phyloP scores from a whole-genome alignment of 176 grass and related monocot genomes.

The Triticum turgidum region DNA sequence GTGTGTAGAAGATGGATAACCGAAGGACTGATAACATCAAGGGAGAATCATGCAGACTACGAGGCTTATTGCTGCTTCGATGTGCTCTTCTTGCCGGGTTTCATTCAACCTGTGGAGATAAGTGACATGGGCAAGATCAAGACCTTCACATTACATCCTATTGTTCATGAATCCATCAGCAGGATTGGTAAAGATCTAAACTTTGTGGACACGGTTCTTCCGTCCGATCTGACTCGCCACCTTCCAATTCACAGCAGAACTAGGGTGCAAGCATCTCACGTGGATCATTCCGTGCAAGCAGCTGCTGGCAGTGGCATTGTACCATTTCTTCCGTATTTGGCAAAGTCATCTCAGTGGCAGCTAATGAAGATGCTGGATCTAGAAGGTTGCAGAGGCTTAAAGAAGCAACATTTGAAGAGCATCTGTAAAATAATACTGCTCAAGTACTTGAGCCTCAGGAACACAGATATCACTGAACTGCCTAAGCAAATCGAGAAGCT shows the following conservation, averaged over 20 bases:
- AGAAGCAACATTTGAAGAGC: not conserved
- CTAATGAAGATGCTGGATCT: conserved; percentile 32
- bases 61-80: not conserved
- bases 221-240: not conserved
- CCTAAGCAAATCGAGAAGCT: too few relatives aligned
- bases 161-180: not conserved
- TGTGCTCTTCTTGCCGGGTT: not conserved
- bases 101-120: not conserved
- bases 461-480: not conserved
- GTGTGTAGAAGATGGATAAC: conserved; percentile 2
- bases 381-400: not conserved
- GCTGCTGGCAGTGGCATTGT: not conserved
- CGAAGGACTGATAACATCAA: not conserved
- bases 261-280: not conserved
- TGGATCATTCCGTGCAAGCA: not conserved
- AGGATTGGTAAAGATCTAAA: not conserved
- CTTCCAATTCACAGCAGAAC: not conserved
- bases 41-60: not conserved
- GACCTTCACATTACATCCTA: not conserved
- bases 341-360: not conserved
- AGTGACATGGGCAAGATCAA: not conserved
- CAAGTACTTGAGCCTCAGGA: too few relatives aligned
- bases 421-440: conserved; percentile 30
- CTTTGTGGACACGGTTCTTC: not conserved
- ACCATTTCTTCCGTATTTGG: not conserved